Evolutionary conservation across 2,329 filamentous ascomycete species (phyloP).

Genomic region (Shiraia sp.): DNA sequence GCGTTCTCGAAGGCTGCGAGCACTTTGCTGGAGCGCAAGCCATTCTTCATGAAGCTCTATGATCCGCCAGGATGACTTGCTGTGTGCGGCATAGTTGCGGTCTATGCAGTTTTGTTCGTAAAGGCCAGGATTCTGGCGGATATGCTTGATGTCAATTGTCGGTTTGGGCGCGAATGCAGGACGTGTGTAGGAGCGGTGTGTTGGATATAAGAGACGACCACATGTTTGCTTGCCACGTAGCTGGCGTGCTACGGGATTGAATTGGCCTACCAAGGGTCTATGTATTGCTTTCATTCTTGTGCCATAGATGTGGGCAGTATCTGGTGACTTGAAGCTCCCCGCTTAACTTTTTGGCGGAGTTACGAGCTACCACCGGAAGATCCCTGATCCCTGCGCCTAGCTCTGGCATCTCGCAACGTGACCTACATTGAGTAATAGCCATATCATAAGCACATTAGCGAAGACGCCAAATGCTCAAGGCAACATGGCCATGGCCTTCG

Average conservation of each 20-base stretch:
- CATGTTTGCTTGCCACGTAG: constrained; percentile 2
- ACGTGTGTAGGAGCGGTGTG: constrained; percentile 52
- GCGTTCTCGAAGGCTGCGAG: constrained; percentile 65
- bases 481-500: no score
- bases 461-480: no score
- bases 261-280: constrained; percentile 20
- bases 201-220: constrained; percentile 34
- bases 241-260: constrained; percentile 10
- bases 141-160: constrained; percentile 82
- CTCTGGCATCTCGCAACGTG: no score
- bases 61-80: constrained; percentile 58
- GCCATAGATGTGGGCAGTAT: constrained; percentile 5
- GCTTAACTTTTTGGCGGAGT: constrained; percentile 15
- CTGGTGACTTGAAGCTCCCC: constrained; percentile 6
- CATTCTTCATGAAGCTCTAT: constrained; percentile 53
- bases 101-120: constrained; percentile 82
- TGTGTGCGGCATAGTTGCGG: constrained; percentile 73
- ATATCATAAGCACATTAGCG: no score
- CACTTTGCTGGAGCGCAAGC: constrained; percentile 59
- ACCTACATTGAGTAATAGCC: no score
- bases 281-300: constrained; percentile 28
- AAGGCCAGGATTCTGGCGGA: constrained; percentile 79
- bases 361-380: constrained; percentile 6
- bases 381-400: no score
- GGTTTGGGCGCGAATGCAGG: constrained; percentile 78